Evolutionary conservation across 129 eudicot genomes (phyloP).

Genomic region (Helichrysum umbraculigerum): DNA sequence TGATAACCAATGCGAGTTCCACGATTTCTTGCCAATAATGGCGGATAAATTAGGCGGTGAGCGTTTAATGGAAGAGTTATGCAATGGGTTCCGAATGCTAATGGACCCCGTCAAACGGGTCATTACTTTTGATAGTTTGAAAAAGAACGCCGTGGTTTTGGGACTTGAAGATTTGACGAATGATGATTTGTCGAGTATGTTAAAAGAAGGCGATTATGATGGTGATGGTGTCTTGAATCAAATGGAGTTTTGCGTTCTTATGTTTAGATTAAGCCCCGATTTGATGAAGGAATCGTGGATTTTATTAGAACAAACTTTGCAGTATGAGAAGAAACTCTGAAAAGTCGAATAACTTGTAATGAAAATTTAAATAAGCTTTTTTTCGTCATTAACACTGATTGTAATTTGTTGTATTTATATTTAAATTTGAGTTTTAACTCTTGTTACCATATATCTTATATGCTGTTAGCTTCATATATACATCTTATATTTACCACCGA

Average conservation of each 20-base stretch:
- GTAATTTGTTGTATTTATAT: neutral
- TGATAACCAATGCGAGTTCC: slow-evolving; percentile 13
- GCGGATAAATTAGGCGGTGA: slow-evolving; percentile 45
- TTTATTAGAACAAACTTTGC: slow-evolving; percentile 26
- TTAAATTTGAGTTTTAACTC: too few species aligned
- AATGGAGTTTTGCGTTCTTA: slow-evolving; percentile 60
- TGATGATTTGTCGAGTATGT: slow-evolving; percentile 45
- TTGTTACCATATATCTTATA: too few species aligned
- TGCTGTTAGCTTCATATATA: neutral
- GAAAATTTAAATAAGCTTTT: neutral
- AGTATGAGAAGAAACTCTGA: neutral
- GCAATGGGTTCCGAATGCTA: slow-evolving; percentile 42
- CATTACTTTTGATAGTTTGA: slow-evolving; percentile 54
- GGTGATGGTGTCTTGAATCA: slow-evolving; percentile 47
- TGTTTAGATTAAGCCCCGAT: slow-evolving; percentile 45
- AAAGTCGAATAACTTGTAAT: neutral
- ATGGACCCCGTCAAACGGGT: slow-evolving; percentile 38
- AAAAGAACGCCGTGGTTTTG: slow-evolving; percentile 30
- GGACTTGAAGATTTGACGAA: slow-evolving; percentile 43
- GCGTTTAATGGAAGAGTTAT: slow-evolving; percentile 46
- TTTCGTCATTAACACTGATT: neutral
- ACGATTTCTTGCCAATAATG: slow-evolving; percentile 45
- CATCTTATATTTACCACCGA: neutral
- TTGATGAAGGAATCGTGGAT: slow-evolving; percentile 26
- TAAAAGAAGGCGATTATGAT: slow-evolving; percentile 54